Evolutionary conservation across 208 protist species (phyloP).

Genomic region (Leishmania guyanensis): DNA sequence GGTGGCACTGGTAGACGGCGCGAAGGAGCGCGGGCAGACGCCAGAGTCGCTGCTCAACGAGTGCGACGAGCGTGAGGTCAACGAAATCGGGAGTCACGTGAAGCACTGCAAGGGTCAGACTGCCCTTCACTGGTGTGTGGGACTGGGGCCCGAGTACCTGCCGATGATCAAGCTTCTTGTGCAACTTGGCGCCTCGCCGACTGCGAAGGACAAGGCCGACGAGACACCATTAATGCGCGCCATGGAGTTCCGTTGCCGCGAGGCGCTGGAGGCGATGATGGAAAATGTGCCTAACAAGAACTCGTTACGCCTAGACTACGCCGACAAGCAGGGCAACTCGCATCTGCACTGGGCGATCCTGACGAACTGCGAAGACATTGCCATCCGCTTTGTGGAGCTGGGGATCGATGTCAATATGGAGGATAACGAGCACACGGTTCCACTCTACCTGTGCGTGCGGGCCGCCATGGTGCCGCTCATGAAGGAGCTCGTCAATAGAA

Average conservation of each 20-base stretch:
- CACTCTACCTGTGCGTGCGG: slow-evolving; percentile 64
- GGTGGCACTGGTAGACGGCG: slow-evolving; percentile 56
- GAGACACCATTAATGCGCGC: slow-evolving; percentile 85
- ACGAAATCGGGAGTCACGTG: slow-evolving; percentile 54
- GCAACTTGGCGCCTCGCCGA: slow-evolving; percentile 63
- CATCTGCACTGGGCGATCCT: slow-evolving; percentile 80
- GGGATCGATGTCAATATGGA: slow-evolving; percentile 67
- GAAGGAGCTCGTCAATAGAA: slow-evolving; percentile 42
- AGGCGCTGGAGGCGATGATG: slow-evolving; percentile 66
- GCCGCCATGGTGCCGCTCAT: slow-evolving; percentile 63
- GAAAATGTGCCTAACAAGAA: slow-evolving; percentile 27
- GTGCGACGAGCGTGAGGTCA: slow-evolving; percentile 72
- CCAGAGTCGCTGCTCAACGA: slow-evolving; percentile 77
- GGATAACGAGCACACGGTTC: slow-evolving; percentile 65
- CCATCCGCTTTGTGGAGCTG: slow-evolving; percentile 66
- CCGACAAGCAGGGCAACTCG: slow-evolving; percentile 57
- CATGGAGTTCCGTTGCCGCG: slow-evolving; percentile 65
- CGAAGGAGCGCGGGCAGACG: slow-evolving; percentile 52
- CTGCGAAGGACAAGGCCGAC: slow-evolving; percentile 71
- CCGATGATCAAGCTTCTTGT: slow-evolving; percentile 77
- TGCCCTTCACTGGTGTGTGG: slow-evolving; percentile 84
- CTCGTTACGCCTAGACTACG: slow-evolving; percentile 59
- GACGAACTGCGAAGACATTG: slow-evolving; percentile 60
- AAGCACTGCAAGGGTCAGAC: slow-evolving; percentile 68
- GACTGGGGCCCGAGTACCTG: slow-evolving; percentile 63